Conservation (phyloP, 805 yeast species). For the Monosporozyma siamensis region DNA sequence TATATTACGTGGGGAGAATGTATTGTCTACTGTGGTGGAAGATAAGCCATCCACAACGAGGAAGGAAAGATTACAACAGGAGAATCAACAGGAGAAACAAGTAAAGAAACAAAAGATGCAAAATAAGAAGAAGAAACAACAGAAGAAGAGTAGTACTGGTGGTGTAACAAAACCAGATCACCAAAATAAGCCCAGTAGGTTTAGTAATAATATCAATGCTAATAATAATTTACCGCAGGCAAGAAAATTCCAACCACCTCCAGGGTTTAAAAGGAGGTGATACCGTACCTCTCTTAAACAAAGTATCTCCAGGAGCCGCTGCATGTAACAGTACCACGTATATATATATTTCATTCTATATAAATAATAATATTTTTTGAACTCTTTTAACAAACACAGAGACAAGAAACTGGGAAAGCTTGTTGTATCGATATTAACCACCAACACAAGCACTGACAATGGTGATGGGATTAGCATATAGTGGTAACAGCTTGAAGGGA, state of each 20-base stretch:
- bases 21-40: conserved; percentile 53
- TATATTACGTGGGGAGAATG: conserved; percentile 80
- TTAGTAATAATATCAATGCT: conserved; percentile 2
- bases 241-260: conserved; percentile 40
- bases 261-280: conserved; percentile 32
- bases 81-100: conserved; percentile 29
- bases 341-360: too few relatives aligned
- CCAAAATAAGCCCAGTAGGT: not conserved
- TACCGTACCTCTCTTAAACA: too few relatives aligned
- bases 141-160: conserved; percentile 5
- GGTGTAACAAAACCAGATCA: conserved; percentile 4
- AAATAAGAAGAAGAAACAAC: conserved; percentile 12
- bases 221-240: conserved; percentile 27
- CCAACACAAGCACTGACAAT: too few relatives aligned
- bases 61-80: conserved; percentile 29
- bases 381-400: too few relatives aligned
- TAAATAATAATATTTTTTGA: too few relatives aligned
- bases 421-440: too few relatives aligned
- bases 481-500: not conserved
- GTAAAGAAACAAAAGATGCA: conserved; percentile 27
- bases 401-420: too few relatives aligned
- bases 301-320: too few relatives aligned
- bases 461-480: too few relatives aligned
- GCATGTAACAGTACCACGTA: too few relatives aligned
- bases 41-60: conserved; percentile 47